phyloP scores from a whole-genome alignment of 2,329 filamentous ascomycete genomes.

The Fusarium avenaceum region DNA sequence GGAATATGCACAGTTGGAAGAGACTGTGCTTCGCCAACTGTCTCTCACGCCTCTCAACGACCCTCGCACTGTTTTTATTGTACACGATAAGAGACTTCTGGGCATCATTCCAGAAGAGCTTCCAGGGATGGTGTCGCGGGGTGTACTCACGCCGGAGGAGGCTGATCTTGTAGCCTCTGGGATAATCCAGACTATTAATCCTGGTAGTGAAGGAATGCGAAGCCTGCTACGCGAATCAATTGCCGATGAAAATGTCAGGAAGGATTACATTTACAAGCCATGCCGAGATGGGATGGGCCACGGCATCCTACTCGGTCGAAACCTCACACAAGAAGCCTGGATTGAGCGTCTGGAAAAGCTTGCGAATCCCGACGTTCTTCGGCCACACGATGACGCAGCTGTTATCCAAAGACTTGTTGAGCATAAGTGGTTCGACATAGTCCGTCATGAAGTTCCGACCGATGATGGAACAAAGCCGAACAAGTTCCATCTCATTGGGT shows the following conservation, averaged over 20 bases:
- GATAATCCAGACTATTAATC: slow-evolving; percentile 19
- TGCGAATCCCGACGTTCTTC: slow-evolving; percentile 2
- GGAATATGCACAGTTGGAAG: slow-evolving; percentile 19
- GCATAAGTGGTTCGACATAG: slow-evolving; percentile 31
- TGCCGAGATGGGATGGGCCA: slow-evolving; percentile 31
- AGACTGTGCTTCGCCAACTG: slow-evolving; percentile 18
- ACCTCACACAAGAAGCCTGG: slow-evolving; percentile 24
- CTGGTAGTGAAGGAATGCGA: slow-evolving; percentile 7
- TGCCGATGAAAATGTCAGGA: not conserved
- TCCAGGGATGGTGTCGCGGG: slow-evolving; percentile 15
- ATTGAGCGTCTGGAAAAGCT: slow-evolving; percentile 13
- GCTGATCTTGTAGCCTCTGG: slow-evolving; percentile 9
- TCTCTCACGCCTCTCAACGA: slow-evolving; percentile 28
- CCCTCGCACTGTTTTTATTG: slow-evolving; percentile 31
- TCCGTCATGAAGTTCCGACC: slow-evolving; percentile 26
- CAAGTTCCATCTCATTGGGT: slow-evolving; percentile 34
- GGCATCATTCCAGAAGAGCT: slow-evolving; percentile 35
- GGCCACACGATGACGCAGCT: slow-evolving; percentile 25
- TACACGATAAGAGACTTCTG: slow-evolving; percentile 31
- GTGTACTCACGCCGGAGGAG: slow-evolving; percentile 25
- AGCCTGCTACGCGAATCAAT: slow-evolving; percentile 4
- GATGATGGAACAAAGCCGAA: slow-evolving; percentile 22
- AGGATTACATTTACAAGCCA: slow-evolving; percentile 24
- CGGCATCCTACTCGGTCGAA: slow-evolving; percentile 22
- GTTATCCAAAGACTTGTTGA: slow-evolving; percentile 33